A percentile compares a stretch with the other conserved stretches of the same genome.
Evolutionary conservation across 225 moss, liverwort and hornwort species (phyloP).

Genomic region (Pseudoscleropodium purum): DNA sequence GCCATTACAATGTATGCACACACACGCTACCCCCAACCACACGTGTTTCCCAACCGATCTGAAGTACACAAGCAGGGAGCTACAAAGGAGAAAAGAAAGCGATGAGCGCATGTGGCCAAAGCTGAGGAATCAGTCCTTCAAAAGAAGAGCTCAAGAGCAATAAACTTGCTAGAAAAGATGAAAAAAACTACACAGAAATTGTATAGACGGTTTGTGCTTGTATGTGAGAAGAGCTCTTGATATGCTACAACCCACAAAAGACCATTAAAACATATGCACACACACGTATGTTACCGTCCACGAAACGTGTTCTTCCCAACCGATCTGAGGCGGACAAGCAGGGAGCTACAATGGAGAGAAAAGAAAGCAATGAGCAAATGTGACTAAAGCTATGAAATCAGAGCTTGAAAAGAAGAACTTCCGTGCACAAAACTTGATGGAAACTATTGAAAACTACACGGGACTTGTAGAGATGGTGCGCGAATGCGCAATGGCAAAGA

Average conservation of each 20-base stretch:
- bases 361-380: background rate
- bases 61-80: background rate
- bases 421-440: too few species aligned
- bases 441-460: background rate
- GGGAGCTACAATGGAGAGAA: background rate
- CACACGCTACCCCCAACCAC: background rate
- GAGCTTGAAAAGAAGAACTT: background rate
- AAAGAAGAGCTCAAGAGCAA: background rate
- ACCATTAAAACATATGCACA: background rate
- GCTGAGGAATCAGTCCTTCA: background rate
- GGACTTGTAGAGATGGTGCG: slow-evolving; percentile 15
- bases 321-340: background rate
- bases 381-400: background rate
- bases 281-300: background rate
- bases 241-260: background rate
- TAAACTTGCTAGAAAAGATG: background rate
- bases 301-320: background rate
- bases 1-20: background rate
- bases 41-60: background rate
- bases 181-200: background rate
- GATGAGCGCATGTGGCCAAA: background rate
- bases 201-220: background rate
- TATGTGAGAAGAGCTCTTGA: background rate
- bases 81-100: background rate
- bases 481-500: background rate